Base-by-base conservation (phyloP, 1,139 yeast genomes). In the Kodamaea ohmeri region DNA sequence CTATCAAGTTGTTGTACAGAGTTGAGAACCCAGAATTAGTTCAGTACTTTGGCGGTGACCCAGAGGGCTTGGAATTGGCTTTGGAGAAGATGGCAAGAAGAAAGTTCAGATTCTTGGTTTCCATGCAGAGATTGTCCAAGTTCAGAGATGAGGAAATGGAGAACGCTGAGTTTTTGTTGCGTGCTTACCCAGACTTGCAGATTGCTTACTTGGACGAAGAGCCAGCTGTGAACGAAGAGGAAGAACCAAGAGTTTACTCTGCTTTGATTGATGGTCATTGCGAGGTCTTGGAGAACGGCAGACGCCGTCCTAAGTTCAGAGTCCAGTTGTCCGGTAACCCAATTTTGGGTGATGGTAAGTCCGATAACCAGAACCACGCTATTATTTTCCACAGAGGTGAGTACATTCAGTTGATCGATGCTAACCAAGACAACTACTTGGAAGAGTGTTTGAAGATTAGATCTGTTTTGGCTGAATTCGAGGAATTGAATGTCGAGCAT, bases 21-120 rank as follows among this genome's bases (percentile, higher is more conserved):
- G 98, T 92, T 58, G 98, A 92, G 70, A 92, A 92, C 70, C 98
- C 98, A 39, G 98, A 92, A 69, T 89, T 94, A 61, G 98, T 92
- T 43, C 96, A 88, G 72, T 85, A 87, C 83, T 88, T 87, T 63
- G 98, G 97, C 55, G 98, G 98, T 52, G 95, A 92, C 63, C 96
- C 97, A 44, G 98, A 92, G 62, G 82, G 82, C 42, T 74, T 92
- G 56, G 98, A 92, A 72, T 80, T 90, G 62, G 98, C 95, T 63
- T 80, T 92, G 51, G 98, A 92, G 71, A 85, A 92, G 61, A 94
- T 92, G 98, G 97, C 99, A 25, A 86, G 98, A 76, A 83, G 99
- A 74, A 92, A 94, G 72, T 94, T 92, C 78, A 88, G 89, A 73
- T 90, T 92, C 60, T 76, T 90, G 63, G 96, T 92, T 58, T 87